Evolutionary conservation across 768 basidiomycete genomes (phyloP).

Genomic region (Dictyophora rubrovolvata): DNA sequence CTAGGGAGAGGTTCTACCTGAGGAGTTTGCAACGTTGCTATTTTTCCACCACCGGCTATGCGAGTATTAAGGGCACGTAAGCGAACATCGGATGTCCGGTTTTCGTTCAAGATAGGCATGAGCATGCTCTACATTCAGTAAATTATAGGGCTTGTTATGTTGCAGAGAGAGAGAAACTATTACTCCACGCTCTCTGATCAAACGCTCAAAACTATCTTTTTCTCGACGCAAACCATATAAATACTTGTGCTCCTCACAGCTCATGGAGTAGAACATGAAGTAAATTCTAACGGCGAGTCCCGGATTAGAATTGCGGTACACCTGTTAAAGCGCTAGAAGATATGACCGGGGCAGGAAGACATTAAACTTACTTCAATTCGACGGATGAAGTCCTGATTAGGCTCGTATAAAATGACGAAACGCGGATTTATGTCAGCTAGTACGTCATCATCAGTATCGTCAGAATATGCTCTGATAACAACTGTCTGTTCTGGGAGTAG

Average conservation of each 20-base stretch:
- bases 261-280: conserved; percentile 90
- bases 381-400: conserved; percentile 85
- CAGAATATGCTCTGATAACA: conserved; percentile 78
- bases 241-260: conserved; percentile 94
- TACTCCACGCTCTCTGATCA: conserved; percentile 89
- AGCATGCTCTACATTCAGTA: conserved; percentile 63
- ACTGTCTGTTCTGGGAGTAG: conserved; percentile 71
- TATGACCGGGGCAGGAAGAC: not conserved
- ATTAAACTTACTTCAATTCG: conserved; percentile 67
- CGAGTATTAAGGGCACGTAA: conserved; percentile 79
- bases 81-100: conserved; percentile 42
- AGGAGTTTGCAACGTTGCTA: conserved; percentile 53
- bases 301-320: conserved; percentile 77
- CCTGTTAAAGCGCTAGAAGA: conserved; percentile 33
- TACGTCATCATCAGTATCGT: conserved; percentile 86
- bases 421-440: conserved; percentile 80
- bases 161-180: conserved; percentile 20
- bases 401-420: conserved; percentile 94
- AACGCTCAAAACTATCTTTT: conserved; percentile 85
- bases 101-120: conserved; percentile 67
- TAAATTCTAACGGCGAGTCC: conserved; percentile 82
- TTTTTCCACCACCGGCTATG: conserved; percentile 75
- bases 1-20: conserved; percentile 30
- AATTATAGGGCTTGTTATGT: not conserved
- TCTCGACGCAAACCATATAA: conserved; percentile 80